These are phyloP conservation scores for Botrytis fragariae DNA, from an alignment of 2,329 filamentous ascomycete genomes.

Conservation along the genomic window DNA sequence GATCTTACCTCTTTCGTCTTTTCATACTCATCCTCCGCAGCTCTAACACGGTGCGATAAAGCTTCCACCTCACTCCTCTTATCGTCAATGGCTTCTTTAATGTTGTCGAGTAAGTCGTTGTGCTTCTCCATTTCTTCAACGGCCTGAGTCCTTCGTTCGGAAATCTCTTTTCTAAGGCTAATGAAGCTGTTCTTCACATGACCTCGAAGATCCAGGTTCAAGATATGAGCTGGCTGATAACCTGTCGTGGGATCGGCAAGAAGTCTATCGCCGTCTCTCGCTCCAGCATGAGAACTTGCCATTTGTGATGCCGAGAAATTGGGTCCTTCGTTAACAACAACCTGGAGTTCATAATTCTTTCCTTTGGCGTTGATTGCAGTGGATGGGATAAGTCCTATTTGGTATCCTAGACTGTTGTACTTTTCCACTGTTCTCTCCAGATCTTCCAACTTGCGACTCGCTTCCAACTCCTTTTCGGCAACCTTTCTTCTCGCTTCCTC, in stretches of 20 bases:
- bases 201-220: slow-evolving; percentile 85
- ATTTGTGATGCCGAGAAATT: slow-evolving; percentile 69
- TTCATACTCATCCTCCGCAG: slow-evolving; percentile 90
- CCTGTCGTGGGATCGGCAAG: slow-evolving; percentile 79
- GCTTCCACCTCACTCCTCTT: slow-evolving; percentile 91
- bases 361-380: slow-evolving; percentile 84
- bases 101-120: slow-evolving; percentile 87
- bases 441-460: slow-evolving; percentile 81
- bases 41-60: slow-evolving; percentile 80
- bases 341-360: slow-evolving; percentile 76
- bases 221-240: slow-evolving; percentile 83
- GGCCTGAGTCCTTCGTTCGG: slow-evolving; percentile 77
- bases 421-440: slow-evolving; percentile 85
- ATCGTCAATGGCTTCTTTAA: slow-evolving; percentile 96
- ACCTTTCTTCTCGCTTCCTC: slow-evolving; percentile 84
- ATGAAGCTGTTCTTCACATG: slow-evolving; percentile 77
- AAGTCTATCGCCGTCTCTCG: slow-evolving; percentile 66
- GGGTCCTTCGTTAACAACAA: slow-evolving; percentile 75
- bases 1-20: slow-evolving; percentile 73
- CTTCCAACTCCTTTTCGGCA: slow-evolving; percentile 83
- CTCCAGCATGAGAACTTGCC: slow-evolving; percentile 36
- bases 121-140: slow-evolving; percentile 93
- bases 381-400: slow-evolving; percentile 84
- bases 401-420: slow-evolving; percentile 93
- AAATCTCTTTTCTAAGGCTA: slow-evolving; percentile 80